Evolutionary conservation across 495 filamentous ascomycete genomes (phyloP).

Genomic region (Neurospora intermedia): DNA sequence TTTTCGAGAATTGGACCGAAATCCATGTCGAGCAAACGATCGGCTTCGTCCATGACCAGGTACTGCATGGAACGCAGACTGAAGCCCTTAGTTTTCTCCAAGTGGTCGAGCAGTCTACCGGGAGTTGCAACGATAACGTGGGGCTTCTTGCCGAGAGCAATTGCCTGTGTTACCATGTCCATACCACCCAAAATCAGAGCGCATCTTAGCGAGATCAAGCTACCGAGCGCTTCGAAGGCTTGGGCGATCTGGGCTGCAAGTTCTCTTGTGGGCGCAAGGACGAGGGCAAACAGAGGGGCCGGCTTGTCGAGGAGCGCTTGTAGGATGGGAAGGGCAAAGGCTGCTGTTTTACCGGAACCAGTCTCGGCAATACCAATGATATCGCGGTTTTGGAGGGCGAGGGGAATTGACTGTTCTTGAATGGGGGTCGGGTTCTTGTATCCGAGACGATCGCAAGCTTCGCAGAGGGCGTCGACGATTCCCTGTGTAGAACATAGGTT

Average conservation of each 20-base stretch:
- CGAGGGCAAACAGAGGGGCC: slow-evolving; percentile 62
- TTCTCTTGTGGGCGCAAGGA: slow-evolving; percentile 87
- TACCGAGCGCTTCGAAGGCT: slow-evolving; percentile 72
- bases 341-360: slow-evolving; percentile 84
- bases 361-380: slow-evolving; percentile 92
- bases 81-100: slow-evolving; percentile 96
- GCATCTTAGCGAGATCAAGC: slow-evolving; percentile 67
- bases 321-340: slow-evolving; percentile 82
- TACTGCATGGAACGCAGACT: slow-evolving; percentile 64
- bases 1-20: slow-evolving; percentile 90
- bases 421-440: slow-evolving; percentile 80
- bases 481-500: slow-evolving; percentile 30
- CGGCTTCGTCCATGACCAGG: slow-evolving; percentile 91
- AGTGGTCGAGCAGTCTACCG: slow-evolving; percentile 80
- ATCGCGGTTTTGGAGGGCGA: slow-evolving; percentile 72
- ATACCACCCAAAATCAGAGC: slow-evolving; percentile 82
- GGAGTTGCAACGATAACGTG: slow-evolving; percentile 86
- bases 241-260: slow-evolving; percentile 83
- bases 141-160: slow-evolving; percentile 83
- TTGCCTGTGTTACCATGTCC: slow-evolving; percentile 85
- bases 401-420: slow-evolving; percentile 64
- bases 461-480: slow-evolving; percentile 75
- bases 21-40: slow-evolving; percentile 80
- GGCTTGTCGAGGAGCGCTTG: slow-evolving; percentile 80
- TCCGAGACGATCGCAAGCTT: slow-evolving; percentile 69